A percentile compares a stretch with the other conserved stretches of the same genome.
phyloP scores from a whole-genome alignment of 495 filamentous ascomycete genomes.

The Trichoderma orchidacearum region DNA sequence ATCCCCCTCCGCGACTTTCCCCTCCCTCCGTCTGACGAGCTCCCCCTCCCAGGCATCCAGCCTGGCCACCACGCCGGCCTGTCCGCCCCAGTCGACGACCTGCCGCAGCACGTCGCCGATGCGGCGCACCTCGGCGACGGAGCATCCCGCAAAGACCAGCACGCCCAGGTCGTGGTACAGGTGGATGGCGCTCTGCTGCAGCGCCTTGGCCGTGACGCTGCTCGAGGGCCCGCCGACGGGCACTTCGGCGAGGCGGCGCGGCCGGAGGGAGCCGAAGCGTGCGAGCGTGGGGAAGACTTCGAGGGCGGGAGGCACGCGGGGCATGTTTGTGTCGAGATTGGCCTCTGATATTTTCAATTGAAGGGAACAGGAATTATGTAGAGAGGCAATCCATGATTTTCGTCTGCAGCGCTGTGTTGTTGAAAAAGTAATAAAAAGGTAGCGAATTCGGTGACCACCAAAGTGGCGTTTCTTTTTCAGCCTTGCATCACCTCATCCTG shows the following conservation, averaged over 20 bases:
- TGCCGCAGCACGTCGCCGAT: neutral
- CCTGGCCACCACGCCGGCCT: neutral
- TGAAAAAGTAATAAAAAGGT: neutral
- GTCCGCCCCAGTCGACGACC: neutral
- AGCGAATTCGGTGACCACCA: neutral
- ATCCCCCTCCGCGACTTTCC: neutral
- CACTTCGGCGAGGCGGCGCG: neutral
- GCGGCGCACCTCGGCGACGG: neutral
- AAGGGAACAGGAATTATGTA: neutral
- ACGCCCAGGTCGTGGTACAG: conserved; percentile 1
- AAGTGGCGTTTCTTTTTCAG: neutral
- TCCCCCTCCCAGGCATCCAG: neutral
- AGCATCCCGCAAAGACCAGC: neutral
- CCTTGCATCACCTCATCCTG: neutral
- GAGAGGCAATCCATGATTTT: neutral
- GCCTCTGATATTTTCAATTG: neutral
- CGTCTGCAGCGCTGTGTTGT: neutral
- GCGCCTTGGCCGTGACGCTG: neutral
- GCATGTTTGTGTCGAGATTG: neutral
- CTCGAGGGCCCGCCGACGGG: neutral
- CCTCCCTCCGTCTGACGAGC: neutral
- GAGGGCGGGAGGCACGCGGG: neutral
- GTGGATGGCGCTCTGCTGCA: neutral
- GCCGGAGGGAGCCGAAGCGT: neutral
- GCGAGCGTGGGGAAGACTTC: neutral